phyloP scores from a whole-genome alignment of 2,329 filamentous ascomycete genomes.

The Aspergillus tamarii region DNA sequence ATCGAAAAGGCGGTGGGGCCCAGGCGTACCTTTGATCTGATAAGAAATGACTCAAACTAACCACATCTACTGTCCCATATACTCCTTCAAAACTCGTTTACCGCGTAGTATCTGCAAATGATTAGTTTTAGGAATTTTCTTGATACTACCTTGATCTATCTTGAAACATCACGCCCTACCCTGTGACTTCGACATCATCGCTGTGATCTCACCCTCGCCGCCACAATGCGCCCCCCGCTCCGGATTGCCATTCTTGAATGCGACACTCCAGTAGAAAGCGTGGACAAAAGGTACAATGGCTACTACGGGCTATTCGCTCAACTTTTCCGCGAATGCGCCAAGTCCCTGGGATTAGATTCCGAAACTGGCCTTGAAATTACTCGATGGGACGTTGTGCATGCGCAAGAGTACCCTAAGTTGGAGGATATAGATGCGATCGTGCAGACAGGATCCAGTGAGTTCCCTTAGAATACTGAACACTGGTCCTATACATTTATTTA shows the following conservation, averaged over 20 bases:
- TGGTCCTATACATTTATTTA: no score
- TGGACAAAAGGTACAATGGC: constrained; percentile 66
- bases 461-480: neutral
- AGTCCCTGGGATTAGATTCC: constrained; percentile 46
- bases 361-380: constrained; percentile 59
- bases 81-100: neutral
- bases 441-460: constrained; percentile 70
- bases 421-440: constrained; percentile 79
- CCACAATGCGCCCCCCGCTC: constrained; percentile 53
- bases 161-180: neutral
- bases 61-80: neutral
- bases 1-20: neutral
- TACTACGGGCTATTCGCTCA: constrained; percentile 73
- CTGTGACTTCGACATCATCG: neutral
- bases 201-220: neutral
- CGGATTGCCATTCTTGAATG: constrained; percentile 87
- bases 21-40: neutral
- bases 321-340: constrained; percentile 60
- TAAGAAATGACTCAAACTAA: neutral
- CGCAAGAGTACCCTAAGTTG: constrained; percentile 70
- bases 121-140: neutral
- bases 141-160: no score
- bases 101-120: neutral
- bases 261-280: constrained; percentile 72
- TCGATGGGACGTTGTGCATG: constrained; percentile 71